A percentile compares a stretch with the other conserved stretches of the same genome.
Conservation (phyloP, 768 basidiomycete genomes). For the Coprinopsis sp. region DNA sequence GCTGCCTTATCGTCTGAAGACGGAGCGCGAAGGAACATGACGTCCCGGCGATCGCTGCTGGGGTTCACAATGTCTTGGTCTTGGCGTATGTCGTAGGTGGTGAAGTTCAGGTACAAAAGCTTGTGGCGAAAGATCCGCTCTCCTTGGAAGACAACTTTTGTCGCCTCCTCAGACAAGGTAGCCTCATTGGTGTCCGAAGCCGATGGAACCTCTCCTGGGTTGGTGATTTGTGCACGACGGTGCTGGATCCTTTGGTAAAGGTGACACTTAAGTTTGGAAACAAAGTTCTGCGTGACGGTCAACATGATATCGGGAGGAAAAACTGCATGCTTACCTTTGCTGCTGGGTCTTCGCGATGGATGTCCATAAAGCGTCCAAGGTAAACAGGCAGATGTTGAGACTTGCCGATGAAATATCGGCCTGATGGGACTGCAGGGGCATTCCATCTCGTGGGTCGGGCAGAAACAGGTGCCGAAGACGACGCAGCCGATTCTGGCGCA, state of each 20-base stretch:
- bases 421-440: neutral
- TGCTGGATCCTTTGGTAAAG: slow-evolving; percentile 24
- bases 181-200: neutral
- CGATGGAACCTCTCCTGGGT: neutral
- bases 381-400: too few species aligned
- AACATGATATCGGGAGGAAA: neutral
- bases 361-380: too few species aligned
- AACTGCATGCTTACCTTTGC: neutral
- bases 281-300: slow-evolving; percentile 20
- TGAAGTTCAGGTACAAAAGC: slow-evolving; percentile 14
- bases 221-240: neutral
- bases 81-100: slow-evolving; percentile 15
- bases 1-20: slow-evolving; percentile 12
- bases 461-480: neutral
- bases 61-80: too few species aligned
- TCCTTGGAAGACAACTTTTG: slow-evolving; percentile 5
- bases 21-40: neutral
- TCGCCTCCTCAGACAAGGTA: neutral
- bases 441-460: neutral
- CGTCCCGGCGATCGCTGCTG: neutral
- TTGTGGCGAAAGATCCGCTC: slow-evolving; percentile 11
- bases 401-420: neutral
- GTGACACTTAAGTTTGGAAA: slow-evolving; percentile 30
- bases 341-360: too few species aligned
- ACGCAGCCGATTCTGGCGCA: neutral